phyloP scores from a whole-genome alignment of 495 filamentous ascomycete genomes.

The Glutinoglossum americanum region DNA sequence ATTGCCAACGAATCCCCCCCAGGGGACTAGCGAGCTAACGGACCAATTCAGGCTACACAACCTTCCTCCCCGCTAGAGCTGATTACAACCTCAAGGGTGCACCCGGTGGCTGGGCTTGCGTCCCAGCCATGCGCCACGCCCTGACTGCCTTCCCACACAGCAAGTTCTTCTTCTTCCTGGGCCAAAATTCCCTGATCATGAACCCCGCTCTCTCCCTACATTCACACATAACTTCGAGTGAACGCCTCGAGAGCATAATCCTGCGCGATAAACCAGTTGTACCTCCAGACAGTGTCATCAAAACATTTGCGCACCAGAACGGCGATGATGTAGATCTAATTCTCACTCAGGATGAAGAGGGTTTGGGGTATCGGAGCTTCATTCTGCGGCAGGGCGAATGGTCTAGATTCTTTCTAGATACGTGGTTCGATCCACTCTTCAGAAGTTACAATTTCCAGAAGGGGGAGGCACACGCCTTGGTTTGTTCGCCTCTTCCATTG shows the following conservation, averaged over 20 bases:
- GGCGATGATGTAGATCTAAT: constrained; percentile 63
- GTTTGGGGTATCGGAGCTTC: constrained; percentile 56
- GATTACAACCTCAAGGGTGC: constrained; percentile 55
- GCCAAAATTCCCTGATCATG: constrained; percentile 73
- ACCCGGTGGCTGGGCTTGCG: constrained; percentile 52
- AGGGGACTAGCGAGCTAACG: constrained; percentile 3
- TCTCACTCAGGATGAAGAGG: constrained; percentile 63
- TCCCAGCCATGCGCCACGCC: constrained; percentile 79
- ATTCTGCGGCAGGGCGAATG: constrained; percentile 70
- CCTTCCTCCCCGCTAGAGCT: constrained; percentile 52
- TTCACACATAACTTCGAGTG: constrained; percentile 42
- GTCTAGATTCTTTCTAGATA: constrained; percentile 79
- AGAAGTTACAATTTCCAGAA: constrained; percentile 89
- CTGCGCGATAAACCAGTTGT: constrained; percentile 69
- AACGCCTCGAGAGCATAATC: constrained; percentile 57
- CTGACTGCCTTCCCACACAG: constrained; percentile 54
- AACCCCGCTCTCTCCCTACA: constrained; percentile 50
- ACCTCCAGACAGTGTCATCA: constrained; percentile 88
- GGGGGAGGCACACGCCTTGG: constrained; percentile 80
- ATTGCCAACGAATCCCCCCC: neutral
- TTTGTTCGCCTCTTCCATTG: constrained; percentile 20
- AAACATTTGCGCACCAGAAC: constrained; percentile 66
- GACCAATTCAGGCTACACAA: constrained; percentile 46
- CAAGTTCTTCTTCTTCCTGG: constrained; percentile 69
- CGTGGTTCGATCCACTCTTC: constrained; percentile 92